Conservation (phyloP, 495 filamentous ascomycete genomes). For the Podospora pseudocomata region DNA sequence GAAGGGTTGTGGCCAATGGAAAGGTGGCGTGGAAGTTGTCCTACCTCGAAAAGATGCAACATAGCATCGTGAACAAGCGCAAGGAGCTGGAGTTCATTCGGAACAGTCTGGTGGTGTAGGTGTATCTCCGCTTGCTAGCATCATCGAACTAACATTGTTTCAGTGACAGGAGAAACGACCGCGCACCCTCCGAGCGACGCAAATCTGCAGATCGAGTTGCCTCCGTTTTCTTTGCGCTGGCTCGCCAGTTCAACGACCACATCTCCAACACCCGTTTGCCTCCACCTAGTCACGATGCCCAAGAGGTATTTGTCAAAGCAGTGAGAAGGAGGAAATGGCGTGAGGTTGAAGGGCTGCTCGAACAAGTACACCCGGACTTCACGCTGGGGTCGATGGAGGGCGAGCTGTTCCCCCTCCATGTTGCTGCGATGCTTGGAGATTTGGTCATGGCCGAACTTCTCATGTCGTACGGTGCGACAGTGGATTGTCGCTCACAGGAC, state of each 20-base stretch:
- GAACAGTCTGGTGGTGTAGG: constrained; percentile 9
- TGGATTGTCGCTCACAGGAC: constrained; percentile 8
- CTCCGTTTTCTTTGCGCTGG: neutral
- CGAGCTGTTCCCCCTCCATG: constrained; percentile 11
- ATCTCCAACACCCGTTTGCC: constrained; percentile 6
- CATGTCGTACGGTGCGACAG: constrained; percentile 8
- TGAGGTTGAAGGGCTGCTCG: neutral
- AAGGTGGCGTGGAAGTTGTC: constrained; percentile 10
- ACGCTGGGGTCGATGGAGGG: neutral
- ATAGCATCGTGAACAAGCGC: constrained; percentile 9
- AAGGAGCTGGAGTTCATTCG: constrained; percentile 10
- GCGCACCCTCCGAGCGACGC: neutral
- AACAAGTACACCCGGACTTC: constrained; percentile 16
- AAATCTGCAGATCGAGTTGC: neutral
- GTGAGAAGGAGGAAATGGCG: neutral
- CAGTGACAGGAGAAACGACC: neutral
- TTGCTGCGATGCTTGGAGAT: constrained; percentile 12
- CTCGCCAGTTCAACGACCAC: neutral
- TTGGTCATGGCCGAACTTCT: constrained; percentile 13
- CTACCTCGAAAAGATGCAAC: constrained; percentile 12
- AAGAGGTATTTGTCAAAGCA: constrained; percentile 9
- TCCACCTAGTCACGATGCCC: neutral
- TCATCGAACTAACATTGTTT: neutral
- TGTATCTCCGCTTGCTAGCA: neutral
- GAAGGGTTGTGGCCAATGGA: neutral